phyloP scores from a whole-genome alignment of 2,329 filamentous ascomycete genomes.

The Fusarium brachygibbosum region DNA sequence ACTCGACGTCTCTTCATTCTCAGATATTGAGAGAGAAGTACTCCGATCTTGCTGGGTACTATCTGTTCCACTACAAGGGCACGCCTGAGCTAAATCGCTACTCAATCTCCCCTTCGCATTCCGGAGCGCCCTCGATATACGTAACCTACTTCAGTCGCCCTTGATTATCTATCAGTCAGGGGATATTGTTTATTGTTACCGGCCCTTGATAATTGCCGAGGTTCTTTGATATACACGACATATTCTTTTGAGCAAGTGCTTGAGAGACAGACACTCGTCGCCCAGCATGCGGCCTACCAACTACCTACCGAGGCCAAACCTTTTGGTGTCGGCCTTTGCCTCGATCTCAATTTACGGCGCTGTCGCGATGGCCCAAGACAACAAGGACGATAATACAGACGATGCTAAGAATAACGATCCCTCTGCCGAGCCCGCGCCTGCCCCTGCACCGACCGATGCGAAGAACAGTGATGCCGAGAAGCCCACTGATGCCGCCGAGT shows the following conservation, averaged over 20 bases:
- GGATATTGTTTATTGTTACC: not conserved
- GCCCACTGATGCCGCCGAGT: conserved; percentile 17
- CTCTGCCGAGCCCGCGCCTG: conserved; percentile 30
- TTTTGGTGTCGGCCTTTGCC: conserved; percentile 49
- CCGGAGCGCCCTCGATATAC: conserved; percentile 26
- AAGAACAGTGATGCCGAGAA: conserved; percentile 34
- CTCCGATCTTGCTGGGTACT: conserved; percentile 17
- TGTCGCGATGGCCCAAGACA: conserved; percentile 53
- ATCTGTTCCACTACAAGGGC: conserved; percentile 20
- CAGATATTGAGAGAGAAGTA: not conserved
- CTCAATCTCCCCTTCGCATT: conserved; percentile 33
- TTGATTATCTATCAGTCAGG: not conserved
- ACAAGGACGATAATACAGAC: conserved; percentile 37
- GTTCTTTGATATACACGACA: conserved; percentile 1
- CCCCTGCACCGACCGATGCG: conserved; percentile 36
- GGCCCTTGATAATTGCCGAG: conserved; percentile 1
- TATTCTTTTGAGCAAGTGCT: conserved; percentile 15
- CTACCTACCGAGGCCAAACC: conserved; percentile 45
- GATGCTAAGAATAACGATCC: conserved; percentile 34
- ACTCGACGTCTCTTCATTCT: conserved; percentile 7
- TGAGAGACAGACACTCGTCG: conserved; percentile 6
- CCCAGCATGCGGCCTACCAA: conserved; percentile 49
- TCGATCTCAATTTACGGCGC: conserved; percentile 50
- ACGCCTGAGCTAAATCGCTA: conserved; percentile 8
- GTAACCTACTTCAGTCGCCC: conserved; percentile 23